Conservation (phyloP, 257 asterid species). For the Scutellaria barbata region DNA sequence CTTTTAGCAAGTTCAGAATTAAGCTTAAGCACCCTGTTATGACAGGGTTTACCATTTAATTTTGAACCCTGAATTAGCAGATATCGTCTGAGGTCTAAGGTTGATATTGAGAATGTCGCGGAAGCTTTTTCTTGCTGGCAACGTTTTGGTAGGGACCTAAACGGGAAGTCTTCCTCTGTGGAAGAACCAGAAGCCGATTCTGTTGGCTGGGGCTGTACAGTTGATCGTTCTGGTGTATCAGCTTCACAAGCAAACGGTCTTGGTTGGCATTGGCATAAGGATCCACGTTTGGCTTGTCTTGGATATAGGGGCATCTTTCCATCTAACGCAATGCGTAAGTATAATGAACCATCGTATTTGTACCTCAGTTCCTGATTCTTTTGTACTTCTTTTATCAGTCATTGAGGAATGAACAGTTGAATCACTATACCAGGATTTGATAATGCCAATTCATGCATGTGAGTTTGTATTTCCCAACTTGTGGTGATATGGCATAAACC, state of each 20-base stretch:
- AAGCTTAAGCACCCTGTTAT: constrained; percentile 12
- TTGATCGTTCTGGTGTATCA: constrained; percentile 62
- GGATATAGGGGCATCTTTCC: constrained; percentile 91
- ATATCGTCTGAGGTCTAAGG: constrained; percentile 84
- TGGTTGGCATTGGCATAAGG: constrained; percentile 88
- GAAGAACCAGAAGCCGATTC: constrained; percentile 67
- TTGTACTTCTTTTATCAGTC: constrained; percentile 19
- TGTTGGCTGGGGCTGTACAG: constrained; percentile 78
- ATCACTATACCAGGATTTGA: not conserved
- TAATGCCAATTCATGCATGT: not conserved
- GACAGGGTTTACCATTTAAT: constrained; percentile 13
- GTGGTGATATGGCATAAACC: constrained; percentile 11
- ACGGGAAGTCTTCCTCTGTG: constrained; percentile 40
- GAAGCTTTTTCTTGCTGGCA: constrained; percentile 87
- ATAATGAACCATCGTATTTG: constrained; percentile 7
- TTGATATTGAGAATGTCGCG: constrained; percentile 74
- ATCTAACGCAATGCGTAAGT: constrained; percentile 66
- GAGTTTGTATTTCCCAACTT: not conserved
- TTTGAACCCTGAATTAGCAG: constrained; percentile 47
- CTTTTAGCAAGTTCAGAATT: not conserved
- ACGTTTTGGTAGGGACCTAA: constrained; percentile 63
- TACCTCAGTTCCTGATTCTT: constrained; percentile 5
- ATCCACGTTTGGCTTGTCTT: constrained; percentile 88
- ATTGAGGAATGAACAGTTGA: not conserved
- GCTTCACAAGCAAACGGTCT: constrained; percentile 57